These are phyloP conservation scores for Diaporthe australafricana DNA, from an alignment of 2,329 filamentous ascomycete species.

Conservation along the genomic window DNA sequence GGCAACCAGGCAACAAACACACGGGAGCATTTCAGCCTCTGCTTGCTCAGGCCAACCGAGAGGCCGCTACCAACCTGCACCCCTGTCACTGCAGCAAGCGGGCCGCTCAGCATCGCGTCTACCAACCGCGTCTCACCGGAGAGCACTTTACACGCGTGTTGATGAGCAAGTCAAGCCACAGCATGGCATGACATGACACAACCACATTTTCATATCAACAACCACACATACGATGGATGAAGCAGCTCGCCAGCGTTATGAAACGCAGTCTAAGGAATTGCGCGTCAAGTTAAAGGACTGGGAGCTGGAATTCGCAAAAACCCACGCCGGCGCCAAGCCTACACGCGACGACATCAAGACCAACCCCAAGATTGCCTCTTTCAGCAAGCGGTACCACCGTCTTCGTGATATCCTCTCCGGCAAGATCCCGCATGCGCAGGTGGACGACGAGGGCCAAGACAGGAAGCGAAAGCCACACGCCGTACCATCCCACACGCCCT, in stretches of 20 bases:
- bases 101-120: conserved; percentile 22
- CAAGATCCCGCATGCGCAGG: conserved; percentile 52
- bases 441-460: conserved; percentile 44
- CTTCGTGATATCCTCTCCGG: conserved; percentile 69
- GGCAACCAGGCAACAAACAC: neutral
- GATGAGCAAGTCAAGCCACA: neutral
- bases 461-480: conserved; percentile 57
- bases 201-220: neutral
- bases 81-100: conserved; percentile 17
- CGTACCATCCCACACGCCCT: conserved; percentile 55
- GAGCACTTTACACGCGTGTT: conserved; percentile 19
- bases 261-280: conserved; percentile 64
- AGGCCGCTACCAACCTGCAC: neutral
- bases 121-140: conserved; percentile 1
- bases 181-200: neutral
- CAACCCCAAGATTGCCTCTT: conserved; percentile 75
- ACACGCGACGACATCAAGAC: conserved; percentile 81
- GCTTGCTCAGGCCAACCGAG: neutral
- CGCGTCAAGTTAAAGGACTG: conserved; percentile 79
- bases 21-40: neutral
- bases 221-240: conserved; percentile 58
- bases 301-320: conserved; percentile 75
- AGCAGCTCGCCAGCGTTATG: conserved; percentile 56
- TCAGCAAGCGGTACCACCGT: conserved; percentile 82
- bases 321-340: conserved; percentile 76